Evolutionary conservation across 495 filamentous ascomycete species (phyloP).

Genomic region (Neurospora africana): DNA sequence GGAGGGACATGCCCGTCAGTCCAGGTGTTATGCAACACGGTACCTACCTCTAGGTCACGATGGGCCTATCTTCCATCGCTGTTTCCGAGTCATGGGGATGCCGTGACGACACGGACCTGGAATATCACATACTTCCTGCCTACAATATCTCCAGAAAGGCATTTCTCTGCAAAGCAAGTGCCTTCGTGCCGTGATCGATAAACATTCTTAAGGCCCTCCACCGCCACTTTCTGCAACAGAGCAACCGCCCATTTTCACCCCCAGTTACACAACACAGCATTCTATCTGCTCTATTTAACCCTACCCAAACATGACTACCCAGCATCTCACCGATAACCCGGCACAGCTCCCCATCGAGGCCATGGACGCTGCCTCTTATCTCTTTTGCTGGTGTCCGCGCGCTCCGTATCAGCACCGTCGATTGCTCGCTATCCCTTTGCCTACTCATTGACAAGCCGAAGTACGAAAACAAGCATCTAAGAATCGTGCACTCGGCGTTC

Average conservation of each 20-base stretch:
- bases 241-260: neutral
- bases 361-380: neutral
- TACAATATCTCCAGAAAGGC: no score
- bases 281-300: neutral
- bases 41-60: no score
- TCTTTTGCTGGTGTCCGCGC: neutral
- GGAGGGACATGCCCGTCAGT: neutral
- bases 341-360: neutral
- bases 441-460: neutral
- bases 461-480: neutral
- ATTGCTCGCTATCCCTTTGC: neutral
- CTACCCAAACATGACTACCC: neutral
- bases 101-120: neutral
- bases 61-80: neutral
- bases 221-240: neutral
- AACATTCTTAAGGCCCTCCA: neutral
- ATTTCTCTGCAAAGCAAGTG: neutral
- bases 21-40: neutral
- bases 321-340: neutral
- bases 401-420: neutral
- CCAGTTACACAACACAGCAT: neutral
- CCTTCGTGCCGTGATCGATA: neutral
- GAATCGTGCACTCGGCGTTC: neutral
- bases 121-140: neutral
- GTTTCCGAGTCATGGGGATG: neutral